phyloP scores from a whole-genome alignment of 2,329 filamentous ascomycete species.

The Arthrinium phaeospermum region DNA sequence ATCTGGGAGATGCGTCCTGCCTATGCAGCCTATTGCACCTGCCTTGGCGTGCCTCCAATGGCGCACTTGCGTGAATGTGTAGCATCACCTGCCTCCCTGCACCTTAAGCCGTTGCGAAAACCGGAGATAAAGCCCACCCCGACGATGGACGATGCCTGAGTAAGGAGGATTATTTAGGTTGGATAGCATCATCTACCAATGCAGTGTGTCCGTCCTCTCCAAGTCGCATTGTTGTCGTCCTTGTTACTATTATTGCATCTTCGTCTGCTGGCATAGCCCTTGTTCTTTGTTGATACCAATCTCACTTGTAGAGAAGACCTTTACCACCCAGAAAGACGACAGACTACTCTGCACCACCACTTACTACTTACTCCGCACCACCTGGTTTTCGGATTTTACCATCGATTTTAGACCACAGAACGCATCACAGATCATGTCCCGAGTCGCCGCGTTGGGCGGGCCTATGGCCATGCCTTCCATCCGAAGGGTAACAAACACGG shows the following conservation, averaged over 20 bases:
- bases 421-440: constrained; percentile 16
- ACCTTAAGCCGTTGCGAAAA: constrained; percentile 23
- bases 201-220: constrained; percentile 1
- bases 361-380: constrained; percentile 6
- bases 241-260: background rate
- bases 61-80: background rate
- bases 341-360: background rate
- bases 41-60: background rate
- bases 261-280: background rate
- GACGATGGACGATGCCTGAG: background rate
- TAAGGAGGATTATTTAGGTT: constrained; percentile 17
- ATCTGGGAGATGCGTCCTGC: constrained; percentile 13
- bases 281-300: background rate
- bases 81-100: background rate
- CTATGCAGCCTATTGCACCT: background rate
- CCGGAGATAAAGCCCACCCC: constrained; percentile 19
- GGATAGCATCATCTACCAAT: constrained; percentile 3
- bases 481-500: constrained; percentile 12
- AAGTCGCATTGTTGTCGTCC: background rate
- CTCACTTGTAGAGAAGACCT: background rate
- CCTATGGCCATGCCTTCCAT: constrained; percentile 20
- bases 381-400: background rate
- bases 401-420: background rate
- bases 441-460: constrained; percentile 20
- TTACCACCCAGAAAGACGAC: background rate